A percentile compares a stretch with the other conserved stretches of the same genome.
Evolutionary conservation across 2,329 filamentous ascomycete genomes (phyloP).

Genomic region (Nigrograna mackinnonii): DNA sequence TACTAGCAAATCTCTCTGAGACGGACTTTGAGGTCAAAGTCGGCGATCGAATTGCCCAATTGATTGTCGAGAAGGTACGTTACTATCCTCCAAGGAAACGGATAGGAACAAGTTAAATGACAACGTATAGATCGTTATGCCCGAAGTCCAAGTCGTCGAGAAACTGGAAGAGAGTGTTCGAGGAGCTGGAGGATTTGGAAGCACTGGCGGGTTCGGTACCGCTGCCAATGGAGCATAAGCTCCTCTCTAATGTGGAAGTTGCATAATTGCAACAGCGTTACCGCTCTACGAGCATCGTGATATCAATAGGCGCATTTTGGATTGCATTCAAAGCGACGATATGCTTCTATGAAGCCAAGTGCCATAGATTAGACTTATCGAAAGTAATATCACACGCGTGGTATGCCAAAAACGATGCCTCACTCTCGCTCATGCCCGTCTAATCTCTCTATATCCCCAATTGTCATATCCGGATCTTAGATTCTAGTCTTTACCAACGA

Average conservation of each 20-base stretch:
- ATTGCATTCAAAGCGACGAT: too few species aligned
- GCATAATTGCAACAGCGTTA: too few species aligned
- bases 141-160: slow-evolving; percentile 86
- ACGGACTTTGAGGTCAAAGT: slow-evolving; percentile 78
- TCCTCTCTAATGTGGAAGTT: too few species aligned
- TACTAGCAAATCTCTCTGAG: slow-evolving; percentile 91
- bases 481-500: slow-evolving; percentile 8
- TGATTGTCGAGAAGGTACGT: slow-evolving; percentile 80
- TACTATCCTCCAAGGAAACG: background rate
- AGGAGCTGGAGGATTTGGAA: slow-evolving; percentile 70
- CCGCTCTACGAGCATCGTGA: too few species aligned
- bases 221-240: slow-evolving; percentile 15
- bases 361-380: too few species aligned
- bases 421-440: too few species aligned
- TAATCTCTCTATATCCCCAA: too few species aligned
- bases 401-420: too few species aligned
- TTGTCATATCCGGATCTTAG: too few species aligned
- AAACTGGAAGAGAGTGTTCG: slow-evolving; percentile 88
- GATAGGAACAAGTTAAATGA: slow-evolving; percentile 2
- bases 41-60: slow-evolving; percentile 90
- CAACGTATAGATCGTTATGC: slow-evolving; percentile 75
- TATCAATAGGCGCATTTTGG: too few species aligned
- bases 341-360: too few species aligned
- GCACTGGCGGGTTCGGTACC: slow-evolving; percentile 41
- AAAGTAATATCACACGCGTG: too few species aligned